Conservation (phyloP, 768 basidiomycete species). For the Lenzites betulinus region DNA sequence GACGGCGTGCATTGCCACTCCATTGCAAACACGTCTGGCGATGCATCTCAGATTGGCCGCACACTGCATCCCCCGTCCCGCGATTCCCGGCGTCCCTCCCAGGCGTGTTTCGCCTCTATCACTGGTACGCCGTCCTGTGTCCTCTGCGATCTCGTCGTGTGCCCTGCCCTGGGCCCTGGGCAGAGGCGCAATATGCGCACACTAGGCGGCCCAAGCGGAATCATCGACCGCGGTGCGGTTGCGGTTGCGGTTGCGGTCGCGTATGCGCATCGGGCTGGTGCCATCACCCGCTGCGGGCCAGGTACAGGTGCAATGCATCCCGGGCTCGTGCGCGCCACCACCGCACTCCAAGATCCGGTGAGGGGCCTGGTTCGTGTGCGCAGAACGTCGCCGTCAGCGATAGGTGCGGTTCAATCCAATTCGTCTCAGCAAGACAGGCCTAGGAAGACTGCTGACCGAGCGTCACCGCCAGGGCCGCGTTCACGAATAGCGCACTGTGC, state of each 20-base stretch:
- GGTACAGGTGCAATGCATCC: neutral
- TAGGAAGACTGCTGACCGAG: no score
- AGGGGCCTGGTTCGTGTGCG: neutral
- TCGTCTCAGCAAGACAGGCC: neutral
- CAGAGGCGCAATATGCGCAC: neutral
- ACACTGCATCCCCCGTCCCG: neutral
- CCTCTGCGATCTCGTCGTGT: neutral
- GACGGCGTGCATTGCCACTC: constrained; percentile 51
- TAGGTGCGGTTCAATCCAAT: neutral
- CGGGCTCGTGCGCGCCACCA: neutral
- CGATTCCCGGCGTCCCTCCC: neutral
- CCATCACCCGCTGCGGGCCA: no score
- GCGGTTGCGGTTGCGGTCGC: no score
- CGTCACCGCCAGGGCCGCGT: neutral
- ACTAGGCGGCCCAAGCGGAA: neutral
- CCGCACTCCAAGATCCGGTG: neutral
- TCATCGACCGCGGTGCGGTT: no score
- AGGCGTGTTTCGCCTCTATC: constrained; percentile 8
- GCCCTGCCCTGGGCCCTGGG: neutral
- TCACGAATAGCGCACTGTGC: no score
- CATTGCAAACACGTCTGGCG: constrained; percentile 46
- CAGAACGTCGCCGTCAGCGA: neutral
- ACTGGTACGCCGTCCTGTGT: constrained; percentile 5
- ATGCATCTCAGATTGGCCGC: neutral
- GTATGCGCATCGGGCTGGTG: neutral